Evolutionary conservation across 2,329 filamentous ascomycete genomes (phyloP), one percentile per base, ranked within the genome.

Genomic region (Aspergillus persii): DNA sequence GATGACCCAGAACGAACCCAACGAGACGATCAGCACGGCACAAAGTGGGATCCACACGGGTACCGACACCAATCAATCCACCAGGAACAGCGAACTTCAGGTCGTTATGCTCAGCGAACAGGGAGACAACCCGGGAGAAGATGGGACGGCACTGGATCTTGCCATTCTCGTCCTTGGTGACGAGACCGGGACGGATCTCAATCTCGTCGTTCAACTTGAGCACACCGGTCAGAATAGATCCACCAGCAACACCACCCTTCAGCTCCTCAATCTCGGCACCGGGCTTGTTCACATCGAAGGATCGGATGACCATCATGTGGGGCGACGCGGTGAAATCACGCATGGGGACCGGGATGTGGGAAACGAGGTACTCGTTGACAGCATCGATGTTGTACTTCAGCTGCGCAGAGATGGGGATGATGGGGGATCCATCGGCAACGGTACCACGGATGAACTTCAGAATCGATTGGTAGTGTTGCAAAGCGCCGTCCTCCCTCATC

Each of bases 331-430:
- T 87, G 82, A 99, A 98, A 78, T 98, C 93, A 77, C 95, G 86
- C 61, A 89, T 81, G 15, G 95, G 95, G 8, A 98, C 89, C 29
- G 95, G 95, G 69, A 99, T 97, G 71, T 91, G 96, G 74, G 91
- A 92, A 77, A 97, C 91, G 66, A 99, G 91, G 71, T 92, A 89
- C 80, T 99, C 94, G 81, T 96, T 96, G 79, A 98, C 91, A 67
- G 94, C 93, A 76, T 99, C 95, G 74, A 99, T 96, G 83, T 99
- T 99, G 87, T 97, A 96, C 84, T 98, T 98, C 72, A 99, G 85
- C 84, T 99, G 95, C 52, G 95, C 95, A 58, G 95, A 89, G 76
- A 99, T 97, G 66, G 95, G 96, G 65, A 99, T 96, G 74, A 99
- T 92, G 56, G 95, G 95, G 50, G 93, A 87, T 75, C 94, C 93